Percentiles rank a stretch among this genome's conserved stretches.
Conservation (phyloP, 441 rosid genomes). For the Mallotus repandus region DNA sequence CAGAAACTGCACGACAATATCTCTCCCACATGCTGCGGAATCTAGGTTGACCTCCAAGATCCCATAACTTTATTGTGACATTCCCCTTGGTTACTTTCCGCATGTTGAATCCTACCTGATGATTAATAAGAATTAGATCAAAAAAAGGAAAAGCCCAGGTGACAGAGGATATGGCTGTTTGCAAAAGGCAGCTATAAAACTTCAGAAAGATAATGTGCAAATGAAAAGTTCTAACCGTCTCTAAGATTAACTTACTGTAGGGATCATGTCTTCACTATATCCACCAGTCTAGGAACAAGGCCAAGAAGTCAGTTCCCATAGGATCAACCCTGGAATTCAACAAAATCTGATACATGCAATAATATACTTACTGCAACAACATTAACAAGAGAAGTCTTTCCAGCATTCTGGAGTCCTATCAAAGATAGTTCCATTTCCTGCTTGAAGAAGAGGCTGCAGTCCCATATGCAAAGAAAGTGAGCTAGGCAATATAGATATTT, state of each 20-base stretch:
- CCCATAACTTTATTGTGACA: constrained; percentile 95
- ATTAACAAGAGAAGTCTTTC: constrained; percentile 92
- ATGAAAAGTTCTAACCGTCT: too few relatives aligned
- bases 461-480: not conserved
- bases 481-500: not conserved
- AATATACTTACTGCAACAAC: constrained; percentile 70
- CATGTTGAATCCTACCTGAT: constrained; percentile 91
- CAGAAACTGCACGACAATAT: constrained; percentile 72
- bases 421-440: constrained; percentile 96
- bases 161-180: not conserved
- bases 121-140: not conserved
- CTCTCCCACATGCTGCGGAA: constrained; percentile 98
- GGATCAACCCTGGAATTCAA: constrained; percentile 1
- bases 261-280: constrained; percentile 97
- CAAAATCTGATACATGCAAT: not conserved
- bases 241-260: constrained; percentile 57
- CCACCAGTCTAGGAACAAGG: constrained; percentile 73
- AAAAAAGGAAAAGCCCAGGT: not conserved
- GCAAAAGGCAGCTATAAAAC: not conserved
- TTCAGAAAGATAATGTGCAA: not conserved
- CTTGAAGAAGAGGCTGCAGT: constrained; percentile 76
- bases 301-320: not conserved
- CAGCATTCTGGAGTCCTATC: constrained; percentile 94
- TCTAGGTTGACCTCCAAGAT: constrained; percentile 98
- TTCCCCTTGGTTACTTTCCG: constrained; percentile 92